Conservation (phyloP, 2,329 filamentous ascomycete genomes). For the Rutstroemia sp. region DNA sequence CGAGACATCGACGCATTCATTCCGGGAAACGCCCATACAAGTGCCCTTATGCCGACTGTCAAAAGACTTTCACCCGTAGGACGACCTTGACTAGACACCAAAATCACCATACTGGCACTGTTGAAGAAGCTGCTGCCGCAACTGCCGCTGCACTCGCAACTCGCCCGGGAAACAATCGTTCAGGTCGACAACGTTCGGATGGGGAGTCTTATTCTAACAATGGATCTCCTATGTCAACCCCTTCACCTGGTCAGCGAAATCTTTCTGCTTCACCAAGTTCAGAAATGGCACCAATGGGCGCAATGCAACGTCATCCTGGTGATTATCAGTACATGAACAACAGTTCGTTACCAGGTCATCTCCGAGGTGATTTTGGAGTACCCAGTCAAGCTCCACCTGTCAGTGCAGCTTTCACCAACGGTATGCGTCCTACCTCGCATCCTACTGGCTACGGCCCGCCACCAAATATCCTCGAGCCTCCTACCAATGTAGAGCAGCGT, state of each 20-base stretch:
- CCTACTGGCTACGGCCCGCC: slow-evolving; percentile 75
- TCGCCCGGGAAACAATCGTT: slow-evolving; percentile 30
- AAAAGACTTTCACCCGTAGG: slow-evolving; percentile 95
- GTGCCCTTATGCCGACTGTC: slow-evolving; percentile 93
- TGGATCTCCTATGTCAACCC: slow-evolving; percentile 69
- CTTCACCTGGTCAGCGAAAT: slow-evolving; percentile 73
- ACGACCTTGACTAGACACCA: slow-evolving; percentile 94
- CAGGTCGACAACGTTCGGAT: slow-evolving; percentile 55
- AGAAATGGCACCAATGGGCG: slow-evolving; percentile 62
- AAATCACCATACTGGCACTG: slow-evolving; percentile 90
- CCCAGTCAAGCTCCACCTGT: slow-evolving; percentile 53
- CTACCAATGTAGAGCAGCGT: slow-evolving; percentile 63
- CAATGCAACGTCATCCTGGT: slow-evolving; percentile 43
- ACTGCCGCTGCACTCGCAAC: slow-evolving; percentile 77
- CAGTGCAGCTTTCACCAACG: slow-evolving; percentile 48
- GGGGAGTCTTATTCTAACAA: slow-evolving; percentile 64
- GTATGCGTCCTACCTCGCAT: slow-evolving; percentile 70
- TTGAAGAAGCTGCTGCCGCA: slow-evolving; percentile 85
- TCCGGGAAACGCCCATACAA: slow-evolving; percentile 95
- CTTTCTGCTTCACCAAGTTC: slow-evolving; percentile 73
- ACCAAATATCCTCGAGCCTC: slow-evolving; percentile 63
- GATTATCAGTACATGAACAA: slow-evolving; percentile 74
- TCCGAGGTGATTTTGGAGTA: slow-evolving; percentile 55
- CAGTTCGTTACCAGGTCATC: slow-evolving; percentile 73
- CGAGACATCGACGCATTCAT: slow-evolving; percentile 88